Percentiles rank a stretch among this genome's conserved stretches.
phyloP scores from a whole-genome alignment of 208 protist species.

The Trypanosoma scelopori region DNA sequence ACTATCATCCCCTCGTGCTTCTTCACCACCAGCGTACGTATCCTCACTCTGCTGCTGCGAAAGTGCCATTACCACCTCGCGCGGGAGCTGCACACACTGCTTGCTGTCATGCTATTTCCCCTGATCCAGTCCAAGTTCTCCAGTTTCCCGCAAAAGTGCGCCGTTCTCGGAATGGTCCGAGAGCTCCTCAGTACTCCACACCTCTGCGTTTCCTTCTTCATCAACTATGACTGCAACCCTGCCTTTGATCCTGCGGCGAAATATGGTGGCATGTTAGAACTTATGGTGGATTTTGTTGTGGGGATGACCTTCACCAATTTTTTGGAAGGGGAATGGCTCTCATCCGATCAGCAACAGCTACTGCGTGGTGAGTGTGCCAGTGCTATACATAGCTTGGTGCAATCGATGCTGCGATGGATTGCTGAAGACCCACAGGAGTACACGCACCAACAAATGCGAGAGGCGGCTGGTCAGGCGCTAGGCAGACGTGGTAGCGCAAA shows the following conservation, averaged over 20 bases:
- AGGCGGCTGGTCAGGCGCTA: conserved; percentile 16
- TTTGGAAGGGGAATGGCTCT: conserved; percentile 47
- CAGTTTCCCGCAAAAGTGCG: conserved; percentile 76
- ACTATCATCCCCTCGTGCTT: conserved; percentile 57
- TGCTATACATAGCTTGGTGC: conserved; percentile 53
- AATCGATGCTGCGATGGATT: conserved; percentile 75
- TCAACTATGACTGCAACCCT: conserved; percentile 89
- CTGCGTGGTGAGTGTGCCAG: conserved; percentile 70
- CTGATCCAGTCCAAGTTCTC: conserved; percentile 54
- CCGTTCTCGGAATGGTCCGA: conserved; percentile 71
- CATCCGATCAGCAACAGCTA: conserved; percentile 75
- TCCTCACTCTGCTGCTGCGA: conserved; percentile 55
- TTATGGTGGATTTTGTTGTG: conserved; percentile 70
- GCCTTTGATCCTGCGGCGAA: conserved; percentile 64
- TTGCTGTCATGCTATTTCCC: conserved; percentile 68
- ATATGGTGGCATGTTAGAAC: conserved; percentile 78
- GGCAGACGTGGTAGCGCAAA: not conserved
- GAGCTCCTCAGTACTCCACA: conserved; percentile 64
- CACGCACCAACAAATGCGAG: conserved; percentile 28
- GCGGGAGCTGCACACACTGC: conserved; percentile 65
- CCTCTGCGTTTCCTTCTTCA: conserved; percentile 74
- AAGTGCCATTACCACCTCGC: conserved; percentile 77
- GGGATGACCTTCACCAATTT: conserved; percentile 64
- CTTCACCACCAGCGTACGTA: conserved; percentile 51
- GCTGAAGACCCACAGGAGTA: conserved; percentile 74